Base-by-base conservation (phyloP, 441 rosid species). In the Oxalis stricta region DNA sequence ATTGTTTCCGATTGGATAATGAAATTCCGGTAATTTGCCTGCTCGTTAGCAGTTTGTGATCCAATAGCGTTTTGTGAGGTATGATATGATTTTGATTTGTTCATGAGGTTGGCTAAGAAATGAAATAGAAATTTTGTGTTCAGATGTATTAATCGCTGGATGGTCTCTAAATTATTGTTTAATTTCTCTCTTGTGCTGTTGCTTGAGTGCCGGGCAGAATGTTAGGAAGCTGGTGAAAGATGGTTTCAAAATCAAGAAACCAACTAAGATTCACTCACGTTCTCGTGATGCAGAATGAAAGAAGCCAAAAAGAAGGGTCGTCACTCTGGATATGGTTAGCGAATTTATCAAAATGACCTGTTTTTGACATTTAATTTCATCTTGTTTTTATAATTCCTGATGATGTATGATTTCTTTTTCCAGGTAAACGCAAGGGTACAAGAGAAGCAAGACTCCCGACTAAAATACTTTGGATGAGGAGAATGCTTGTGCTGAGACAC, bases 291-390 rank as follows among this genome's bases (percentile, higher is more conserved):
- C 0, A 65, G 78, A 0, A 66, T 81, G 85, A 84, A 77, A 55
- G 79, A 71, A 53, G 97, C 97, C 21, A 88, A 84, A 66, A 84
- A 78, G 41, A 88, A 82, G 75, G 96, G 94, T 0, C 83, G 96
- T 4, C 96, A 86, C 61, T 67, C 96, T 57, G 94, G 96, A 60
- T 76, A 82, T 52, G 94, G 96, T 86, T 35, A 40, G 17, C n/a
- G n/a, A n/a, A n/a, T n/a, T n/a, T n/a, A n/a, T n/a, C n/a, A n/a
- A n/a, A n/a, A n/a, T n/a, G n/a, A n/a, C n/a, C n/a, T n/a, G n/a
- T n/a, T n/a, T n/a, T n/a, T n/a, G n/a, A n/a, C n/a, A n/a, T n/a
- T n/a, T n/a, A n/a, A n/a, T n/a, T n/a, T n/a, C n/a, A n/a, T n/a
- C n/a, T n/a, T n/a, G n/a, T n/a, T n/a, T n/a, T n/a, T n/a, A n/a